Evolutionary conservation across 257 asterid genomes (phyloP), one percentile per base, ranked within the genome.

Genomic region (Misopates orontium): DNA sequence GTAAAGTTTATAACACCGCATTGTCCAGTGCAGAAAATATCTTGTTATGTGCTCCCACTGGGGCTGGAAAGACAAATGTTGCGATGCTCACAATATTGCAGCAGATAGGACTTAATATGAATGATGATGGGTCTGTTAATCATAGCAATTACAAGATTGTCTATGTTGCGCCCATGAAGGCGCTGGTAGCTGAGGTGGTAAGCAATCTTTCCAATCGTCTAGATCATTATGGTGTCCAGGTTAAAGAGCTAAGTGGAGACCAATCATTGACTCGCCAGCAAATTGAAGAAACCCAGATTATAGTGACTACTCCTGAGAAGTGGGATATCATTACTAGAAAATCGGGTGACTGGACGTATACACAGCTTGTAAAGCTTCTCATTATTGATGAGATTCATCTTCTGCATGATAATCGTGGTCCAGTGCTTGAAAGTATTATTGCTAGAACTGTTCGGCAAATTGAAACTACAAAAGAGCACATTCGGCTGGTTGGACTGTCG

Each of bases 91-190:
- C 88, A 69, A 80, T 83, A 66, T 86, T 83, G 68, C 84, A 83
- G 78, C 88, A 83, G 67, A 68, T 83, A 47, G 82, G 69, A 11
- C 62, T 80, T 67, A 68, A 83, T 71, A 77, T 47, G 84, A 77
- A 80, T 50, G 80, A 65, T 23, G 88, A 83, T 73, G 84, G 85
- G 10, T 62, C 86, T 19, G 63, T 77, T 40, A 75, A 77, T 60
- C 85, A 83, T 54, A 69, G 19, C 73, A 71, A 80, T 60, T 83
- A 80, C 70, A 83, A 83, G 79, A 83, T 83, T 68, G 85, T 83
- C 49, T 83, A 83, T 48, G 88, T 83, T 48, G 88, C 88, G 58
- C 86, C 88, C n/a, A 83, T 83, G 88, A 83, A 83, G 71, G 88
- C 88, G 23, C 76, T 83, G 73, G 88, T 83, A 12, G 86, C 88